Evolutionary conservation across 208 protist species (phyloP), one percentile per base, ranked within the genome.

Genomic region (Wallacemonas rigidus): DNA sequence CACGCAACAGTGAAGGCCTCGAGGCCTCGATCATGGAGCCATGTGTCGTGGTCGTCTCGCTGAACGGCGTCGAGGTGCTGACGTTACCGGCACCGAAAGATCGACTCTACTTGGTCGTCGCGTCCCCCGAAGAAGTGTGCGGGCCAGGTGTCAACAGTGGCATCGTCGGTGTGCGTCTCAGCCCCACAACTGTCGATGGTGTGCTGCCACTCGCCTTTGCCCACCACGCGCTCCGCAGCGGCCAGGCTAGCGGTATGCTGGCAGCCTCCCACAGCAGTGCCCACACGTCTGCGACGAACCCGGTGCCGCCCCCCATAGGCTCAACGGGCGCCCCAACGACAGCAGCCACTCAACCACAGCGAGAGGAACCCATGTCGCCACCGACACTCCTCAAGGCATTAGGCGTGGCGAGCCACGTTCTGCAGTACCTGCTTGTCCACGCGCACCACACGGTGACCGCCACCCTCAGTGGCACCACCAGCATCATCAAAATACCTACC

Each of bases 11-110:
- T 17, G 60, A 45, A 17, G 60, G 41, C 8, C n/a, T 65, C n/a
- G 60, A 8, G 60, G 38, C 60, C 48, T 90, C 89, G 64, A 76
- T 69, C 53, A 65, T 75, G 44, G 69, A 61, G 5, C 74, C 70
- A 58, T 85, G 80, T 82, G 51, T 81, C 51, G 44, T 87, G 63
- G 68, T 72, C 45, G 60, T 95, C 36, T 57, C 79, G 63, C 55
- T 91, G 11, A 92, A 91, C 43, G 77, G 77, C 36, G 17, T 82
- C n/a, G 76, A 67, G 9, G 64, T 91, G 45, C 79, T 74, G 9
- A 74, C 80, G 4, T 69, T 95, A 47, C 80, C 70, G 36, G 70
- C 80, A 15, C 85, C 85, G 12, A 45, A 41, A 40, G 11, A 64
- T 45, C 72, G 2, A 50, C 63, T 89, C 14, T 86, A 82, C 75